A percentile compares a stretch with the other conserved stretches of the same genome.
Evolutionary conservation across 2,329 filamentous ascomycete genomes (phyloP).

Genomic region (Juglanconis juglandina): DNA sequence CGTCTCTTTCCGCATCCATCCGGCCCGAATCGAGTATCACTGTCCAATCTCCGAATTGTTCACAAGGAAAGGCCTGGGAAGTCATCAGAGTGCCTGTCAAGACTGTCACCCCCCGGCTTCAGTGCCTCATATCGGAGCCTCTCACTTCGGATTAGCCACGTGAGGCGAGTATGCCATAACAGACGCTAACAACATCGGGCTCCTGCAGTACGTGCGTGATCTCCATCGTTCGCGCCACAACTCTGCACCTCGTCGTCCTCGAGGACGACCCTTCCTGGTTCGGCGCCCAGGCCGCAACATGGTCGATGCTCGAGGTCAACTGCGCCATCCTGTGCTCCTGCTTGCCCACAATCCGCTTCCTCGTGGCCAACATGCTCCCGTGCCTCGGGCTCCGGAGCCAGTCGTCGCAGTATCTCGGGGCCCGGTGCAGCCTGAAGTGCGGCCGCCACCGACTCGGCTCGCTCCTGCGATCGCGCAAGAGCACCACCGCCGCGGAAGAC

Average conservation of each 20-base stretch:
- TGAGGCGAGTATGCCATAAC: not conserved
- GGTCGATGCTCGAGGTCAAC: conserved; percentile 38
- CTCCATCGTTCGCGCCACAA: conserved; percentile 32
- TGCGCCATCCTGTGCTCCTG: conserved; percentile 37
- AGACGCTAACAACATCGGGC: not conserved
- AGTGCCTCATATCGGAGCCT: not conserved
- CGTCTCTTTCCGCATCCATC: too few relatives aligned
- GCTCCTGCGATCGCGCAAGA: conserved; percentile 2
- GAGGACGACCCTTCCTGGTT: conserved; percentile 31
- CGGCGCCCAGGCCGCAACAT: conserved; percentile 30
- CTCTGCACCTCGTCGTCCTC: conserved; percentile 25
- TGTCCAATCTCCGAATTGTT: too few relatives aligned
- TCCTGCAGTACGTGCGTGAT: conserved; percentile 26
- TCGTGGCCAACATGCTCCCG: conserved; percentile 22
- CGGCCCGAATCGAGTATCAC: too few relatives aligned
- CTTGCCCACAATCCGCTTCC: conserved; percentile 35
- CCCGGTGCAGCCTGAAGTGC: not conserved
- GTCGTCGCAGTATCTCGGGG: not conserved
- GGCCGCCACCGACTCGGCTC: not conserved
- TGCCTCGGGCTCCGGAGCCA: conserved; percentile 12
- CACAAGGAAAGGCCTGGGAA: too few relatives aligned
- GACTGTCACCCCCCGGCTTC: not conserved
- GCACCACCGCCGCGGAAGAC: not conserved
- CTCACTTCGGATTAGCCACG: not conserved
- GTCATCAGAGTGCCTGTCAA: not conserved